These are phyloP conservation scores for Bimuria novae-zelandiae DNA, from an alignment of 2,329 filamentous ascomycete species.

Conservation along the genomic window DNA sequence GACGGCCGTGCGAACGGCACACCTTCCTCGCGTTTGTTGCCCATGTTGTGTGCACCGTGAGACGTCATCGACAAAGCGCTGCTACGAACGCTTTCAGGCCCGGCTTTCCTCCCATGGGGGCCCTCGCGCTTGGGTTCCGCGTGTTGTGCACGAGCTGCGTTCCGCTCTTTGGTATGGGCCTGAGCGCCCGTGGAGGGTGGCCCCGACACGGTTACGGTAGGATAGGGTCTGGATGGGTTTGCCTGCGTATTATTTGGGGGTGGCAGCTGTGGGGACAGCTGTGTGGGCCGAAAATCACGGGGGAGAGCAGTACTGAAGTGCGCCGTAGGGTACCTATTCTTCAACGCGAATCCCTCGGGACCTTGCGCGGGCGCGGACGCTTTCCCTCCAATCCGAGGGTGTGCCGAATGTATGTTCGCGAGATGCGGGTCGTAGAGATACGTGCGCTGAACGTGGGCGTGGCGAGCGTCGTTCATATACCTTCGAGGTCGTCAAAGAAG, in stretches of 20 bases:
- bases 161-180: conserved; percentile 30
- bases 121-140: conserved; percentile 32
- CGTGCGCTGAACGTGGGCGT: conserved; percentile 22
- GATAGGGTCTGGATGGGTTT: conserved; percentile 19
- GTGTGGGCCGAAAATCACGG: conserved; percentile 25
- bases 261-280: conserved; percentile 32
- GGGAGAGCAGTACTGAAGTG: conserved; percentile 12
- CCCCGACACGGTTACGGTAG: conserved; percentile 48
- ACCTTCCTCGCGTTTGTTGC: conserved; percentile 34
- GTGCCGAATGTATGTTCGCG: conserved; percentile 20
- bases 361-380: conserved; percentile 10
- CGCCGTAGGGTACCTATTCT: conserved; percentile 9
- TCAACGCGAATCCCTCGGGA: conserved; percentile 13
- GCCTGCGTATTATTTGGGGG: conserved; percentile 35
- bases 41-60: conserved; percentile 34
- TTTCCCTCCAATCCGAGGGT: conserved; percentile 17
- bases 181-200: conserved; percentile 20
- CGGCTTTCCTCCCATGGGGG: conserved; percentile 46
- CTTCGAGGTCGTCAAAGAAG: conserved; percentile 12
- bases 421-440: conserved; percentile 33
- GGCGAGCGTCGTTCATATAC: conserved; percentile 33
- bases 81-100: conserved; percentile 36
- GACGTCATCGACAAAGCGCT: conserved; percentile 47
- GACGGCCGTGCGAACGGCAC: conserved; percentile 30
- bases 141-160: conserved; percentile 35